Evolutionary conservation across 1,284 basidiomycete genomes (phyloP), one percentile per base, ranked within the genome.

Genomic region (Rhodotorula sp.): DNA sequence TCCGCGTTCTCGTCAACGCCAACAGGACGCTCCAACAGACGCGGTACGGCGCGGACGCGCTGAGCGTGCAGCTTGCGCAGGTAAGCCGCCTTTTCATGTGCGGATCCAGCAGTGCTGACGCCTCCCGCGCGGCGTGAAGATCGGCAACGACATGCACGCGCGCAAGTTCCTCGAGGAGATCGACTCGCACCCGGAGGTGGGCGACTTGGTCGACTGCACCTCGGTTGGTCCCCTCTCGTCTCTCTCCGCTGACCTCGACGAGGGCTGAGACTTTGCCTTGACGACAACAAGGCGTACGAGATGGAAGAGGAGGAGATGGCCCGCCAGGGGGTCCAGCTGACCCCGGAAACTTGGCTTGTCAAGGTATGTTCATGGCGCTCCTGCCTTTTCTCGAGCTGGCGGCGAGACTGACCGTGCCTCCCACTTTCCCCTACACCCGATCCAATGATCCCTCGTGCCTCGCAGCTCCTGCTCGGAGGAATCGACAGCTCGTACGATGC

Each of bases 1-100:
- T 54, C 63, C 78, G 80, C 66, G 81, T 81, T 64, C 82, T 84
- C 72, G 66, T 77, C 32, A 73, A 80, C 37, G 78, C 82, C 25
- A 80, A 81, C 71, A 72, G 78, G 58, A 81, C 81, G 73, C 78
- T 84, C 34, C 73, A 77, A 54, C 68, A 80, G 55, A 79, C 81
- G 10, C 76, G 81, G 53, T 84, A 83, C 77, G 84, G 84, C 19
- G 71, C 82, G 22, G 83, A 84, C 69, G 82, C 83, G 6, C 67
- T 84, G 19, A 82, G 81, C 5, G 82, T 83, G 59, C 69, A 83
- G 72, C 81, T 84, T 64, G 82, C 82, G 36, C 59, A 60, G 41
- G 50, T 51, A 27, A 25, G 50, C 27, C 50, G 8, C 27, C 27
- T 25, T 51, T 12, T 27, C 50, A 12, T 27, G 5, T n/a, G 22